Evolutionary conservation across 352 stramenopile genomes (phyloP), one percentile per base, ranked within the genome.

Genomic region (Globisporangium nodosum): DNA sequence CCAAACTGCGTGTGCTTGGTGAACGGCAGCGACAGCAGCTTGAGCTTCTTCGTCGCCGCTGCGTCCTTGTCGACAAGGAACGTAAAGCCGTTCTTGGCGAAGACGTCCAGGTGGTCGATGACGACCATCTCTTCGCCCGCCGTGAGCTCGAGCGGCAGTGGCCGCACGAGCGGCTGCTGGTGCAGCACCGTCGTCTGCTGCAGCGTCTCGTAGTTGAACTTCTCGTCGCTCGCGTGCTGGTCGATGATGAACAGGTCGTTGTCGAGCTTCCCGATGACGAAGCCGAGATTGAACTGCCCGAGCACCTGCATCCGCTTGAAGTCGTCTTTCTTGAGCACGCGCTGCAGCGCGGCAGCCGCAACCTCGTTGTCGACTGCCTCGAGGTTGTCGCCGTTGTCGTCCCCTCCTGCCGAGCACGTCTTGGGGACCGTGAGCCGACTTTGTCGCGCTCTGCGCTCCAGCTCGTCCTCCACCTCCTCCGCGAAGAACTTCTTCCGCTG

Each of bases 241-340:
- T 99, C 97, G n/a, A 99, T 85, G 63, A 99, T 98, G 81, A 97
- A 99, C 18, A 99, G 65, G 58, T 99, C 88, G 53, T 90, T 75
- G 53, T 91, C 86, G 21, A 92, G 69, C 42, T 83, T 82, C 31
- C 77, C 90, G 37, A 99, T 92, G 47, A 99, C 98, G 64, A 99
- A 99, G 3, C 96, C 96, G 59, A 98, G 82, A 63, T 99, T 99
- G 71, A 99, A 99, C 57, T 99, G 96, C 3, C 97, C 96, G 48
- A 98, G 70, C 20, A 98, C 80, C 27, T 89, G 65, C 87, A 98
- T 98, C 21, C 79, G 70, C 33, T 67, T 64, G 68, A 99, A 98
- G 65, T 98, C 90, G 40, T 93, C 75, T 50, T 98, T 97, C 18
- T 74, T 79, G 18, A 98, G 71, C 50, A 87, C 77, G 0, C 91